Base-by-base conservation (phyloP, 352 stramenopile genomes). In the Globisporangium cederbergense region DNA sequence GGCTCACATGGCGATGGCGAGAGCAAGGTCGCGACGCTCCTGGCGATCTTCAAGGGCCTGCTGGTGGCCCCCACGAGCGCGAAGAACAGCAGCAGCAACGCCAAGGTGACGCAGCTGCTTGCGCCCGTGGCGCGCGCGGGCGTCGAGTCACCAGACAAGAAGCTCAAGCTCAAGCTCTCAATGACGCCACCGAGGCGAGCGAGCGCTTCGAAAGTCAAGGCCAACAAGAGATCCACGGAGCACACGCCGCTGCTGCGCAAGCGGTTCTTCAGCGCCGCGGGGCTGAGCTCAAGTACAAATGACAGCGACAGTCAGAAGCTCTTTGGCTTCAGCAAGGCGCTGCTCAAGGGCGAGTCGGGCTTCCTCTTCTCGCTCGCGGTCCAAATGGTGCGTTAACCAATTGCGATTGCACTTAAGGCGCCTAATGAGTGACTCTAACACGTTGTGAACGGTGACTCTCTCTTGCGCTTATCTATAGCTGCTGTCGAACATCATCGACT, bases 401-500 rank as follows among this genome's bases (percentile, higher is more conserved):
- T 62, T 32, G 36, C 16, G 20, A 13, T 32, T 36, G 34, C 9
- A 10, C 34, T 38, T 38, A 11, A 38, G 25, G 9, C 34, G 10
- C 34, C 34, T 38, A 11, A 38, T 38, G 34, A 38, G 34, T 38
- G 9, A 10, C 9, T 38, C 20, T 66, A 55, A 55, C 13, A 20
- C 22, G 47, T 56, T 36, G 13, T 56, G 5, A 28, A 28, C 25
- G 25, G 25, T 28, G 25, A 1, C 25, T 28, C 25, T 28, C 25
- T 28, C 25, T 28, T 28, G 25, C 25, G 25, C 25, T 28, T 28
- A 28, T 11, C 13, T 51, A 49, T 58, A 82, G 79, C 62, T 91
- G 49, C 61, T 89, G 40, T 86, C 78, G 47, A 83, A 79, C 57
- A 73, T 90, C 59, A 83, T 92, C 38, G 83, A 92, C 58, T 88